Base-by-base conservation (phyloP, 108 stramenopile species). In the Mediolabrus comicus region DNA sequence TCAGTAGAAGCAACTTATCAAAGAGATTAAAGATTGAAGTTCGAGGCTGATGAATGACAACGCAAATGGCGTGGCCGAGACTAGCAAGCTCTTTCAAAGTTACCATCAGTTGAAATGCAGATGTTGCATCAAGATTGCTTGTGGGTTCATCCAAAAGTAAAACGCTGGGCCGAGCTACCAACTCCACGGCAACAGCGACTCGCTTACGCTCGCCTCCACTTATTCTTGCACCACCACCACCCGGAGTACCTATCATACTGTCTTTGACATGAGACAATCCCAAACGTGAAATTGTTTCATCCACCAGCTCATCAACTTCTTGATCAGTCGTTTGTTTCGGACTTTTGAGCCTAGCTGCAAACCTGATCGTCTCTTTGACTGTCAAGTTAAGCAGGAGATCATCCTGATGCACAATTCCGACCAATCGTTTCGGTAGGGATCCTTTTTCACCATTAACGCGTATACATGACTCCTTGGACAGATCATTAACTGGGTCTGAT, bases 1-100 rank as follows among this genome's bases (percentile, higher is more conserved):
- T 86, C 62, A 97, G 49, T 39, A 97, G 65, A 6, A 98, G 59
- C 39, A 92, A 64, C 54, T 90, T 76, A 65, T 96, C 91, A 65
- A 95, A 76, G 61, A 88, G 38, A 13, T 87, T 79, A 83, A 91
- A 96, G 32, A 96, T 95, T 10, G 82, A 85, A 5, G 86, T 87
- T 2, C 94, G 67, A 0, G 97, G 97, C 66, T 96, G 95, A 77
- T 98, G 97, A 61, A 98, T 81, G 14, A 98, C 92, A 9, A 86
- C 78, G 0, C 78, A 90, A 71, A 98, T 86, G 1, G 95, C 65
- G 82, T 92, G 88, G 16, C 82, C 75, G 0, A 57, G 24, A 12
- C 53, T 36, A 8, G 89, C 82, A 55, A 96, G 52, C 27, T 67
- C 67, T 46, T 92, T 83, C 5, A 98, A 79, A 13, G 89, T 95